Base-by-base conservation (phyloP, 2,329 filamentous ascomycete species). In the Pseudocercospora pini-densiflorae region DNA sequence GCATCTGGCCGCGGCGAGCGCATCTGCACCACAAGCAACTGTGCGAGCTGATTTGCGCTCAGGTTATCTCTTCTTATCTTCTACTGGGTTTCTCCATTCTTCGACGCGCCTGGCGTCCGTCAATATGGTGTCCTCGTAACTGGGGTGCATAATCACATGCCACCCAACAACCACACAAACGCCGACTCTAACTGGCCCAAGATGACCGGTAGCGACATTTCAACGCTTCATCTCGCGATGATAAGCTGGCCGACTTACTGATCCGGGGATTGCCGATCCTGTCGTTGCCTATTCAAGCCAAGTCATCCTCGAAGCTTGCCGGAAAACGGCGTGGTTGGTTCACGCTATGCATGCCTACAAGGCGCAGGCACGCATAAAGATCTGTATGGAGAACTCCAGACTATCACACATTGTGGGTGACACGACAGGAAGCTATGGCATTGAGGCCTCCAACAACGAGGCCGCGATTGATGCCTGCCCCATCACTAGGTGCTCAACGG, bases 261-360 rank as follows among this genome's bases (percentile, higher is more conserved):
- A 40, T 24, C 36, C 29, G 36, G 10, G 47, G 24, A 51, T 51
- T 51, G 23, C 47, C 47, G 47, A 19, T 19, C 31, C 57, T 43
- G 33, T 27, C 31, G 40, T 31, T 53, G 45, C 59, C 40, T 61
- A 16, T 61, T 51, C 59, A 12, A 45, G 40, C 59, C 43, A 61
- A 51, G 59, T 31, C 43, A 54, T 53, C 47, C 59, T 29, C 21
- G 3, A 16, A 23, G 36, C 45, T 49, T 49, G 45, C 8, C 9
- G 59, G 47, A 54, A 62, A n/a, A 24, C 21, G 45, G 33, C 47
- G n/a, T 43, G 59, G 59, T 61, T 61, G 59, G 24, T 61, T 59
- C 47, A 21, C 10, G 47, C 47, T 51, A 8, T 19, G 45, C n/a
- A 47, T 47, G 23, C 45, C n/a, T 21, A 8, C 14, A 23, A 54